These are phyloP conservation scores for Leccinellum luteum DNA, from an alignment of 768 basidiomycete species.

Conservation along the genomic window DNA sequence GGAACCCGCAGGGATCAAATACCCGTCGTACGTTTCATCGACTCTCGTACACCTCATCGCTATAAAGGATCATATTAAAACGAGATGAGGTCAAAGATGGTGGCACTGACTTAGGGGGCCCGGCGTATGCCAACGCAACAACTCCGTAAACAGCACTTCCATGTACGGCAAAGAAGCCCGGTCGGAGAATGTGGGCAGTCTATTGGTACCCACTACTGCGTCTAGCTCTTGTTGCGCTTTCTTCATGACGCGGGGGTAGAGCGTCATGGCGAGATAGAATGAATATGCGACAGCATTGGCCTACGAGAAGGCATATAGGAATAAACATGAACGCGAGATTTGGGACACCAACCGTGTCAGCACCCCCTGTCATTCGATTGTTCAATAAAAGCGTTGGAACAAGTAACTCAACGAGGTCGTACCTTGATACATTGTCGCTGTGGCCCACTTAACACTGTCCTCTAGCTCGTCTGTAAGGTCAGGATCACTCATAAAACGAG, in stretches of 20 bases:
- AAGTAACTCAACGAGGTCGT: not conserved
- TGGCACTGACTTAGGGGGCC: conserved; percentile 9
- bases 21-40: conserved; percentile 21
- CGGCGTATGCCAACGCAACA: conserved; percentile 21
- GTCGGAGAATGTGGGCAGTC: conserved; percentile 26
- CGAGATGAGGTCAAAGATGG: not conserved
- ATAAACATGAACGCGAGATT: not conserved
- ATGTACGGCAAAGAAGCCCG: conserved; percentile 26
- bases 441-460: conserved; percentile 20
- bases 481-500: conserved; percentile 8
- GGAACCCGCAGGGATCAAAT: conserved; percentile 18
- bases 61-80: not conserved
- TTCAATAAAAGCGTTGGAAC: not conserved
- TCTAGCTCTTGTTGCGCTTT: conserved; percentile 29
- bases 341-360: conserved; percentile 16
- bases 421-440: conserved; percentile 14
- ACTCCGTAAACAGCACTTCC: conserved; percentile 27
- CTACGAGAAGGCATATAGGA: conserved; percentile 2
- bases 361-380: conserved; percentile 14
- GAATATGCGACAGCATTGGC: conserved; percentile 8
- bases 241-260: conserved; percentile 25
- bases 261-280: conserved; percentile 29
- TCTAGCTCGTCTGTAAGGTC: conserved; percentile 11
- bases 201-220: conserved; percentile 19
- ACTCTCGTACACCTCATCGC: conserved; percentile 6